These are phyloP conservation scores for Hibiscus tridactylites DNA, from an alignment of 345 rosid species.

Conservation along the genomic window DNA sequence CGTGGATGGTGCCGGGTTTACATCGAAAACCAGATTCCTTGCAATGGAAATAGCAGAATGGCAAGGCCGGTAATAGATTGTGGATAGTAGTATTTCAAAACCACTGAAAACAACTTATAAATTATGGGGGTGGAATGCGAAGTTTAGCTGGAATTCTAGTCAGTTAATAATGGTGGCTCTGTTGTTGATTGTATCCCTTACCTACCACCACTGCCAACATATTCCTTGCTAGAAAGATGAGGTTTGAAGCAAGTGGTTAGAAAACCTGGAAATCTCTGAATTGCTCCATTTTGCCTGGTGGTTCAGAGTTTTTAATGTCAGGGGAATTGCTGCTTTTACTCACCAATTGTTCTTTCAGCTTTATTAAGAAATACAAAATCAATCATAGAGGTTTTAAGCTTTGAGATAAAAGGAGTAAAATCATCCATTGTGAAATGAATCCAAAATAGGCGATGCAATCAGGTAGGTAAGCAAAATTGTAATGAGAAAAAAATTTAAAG, in stretches of 20 bases:
- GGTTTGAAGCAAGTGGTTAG: not conserved
- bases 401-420: not conserved
- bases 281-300: not conserved
- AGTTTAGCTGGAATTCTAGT: constrained; percentile 9
- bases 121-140: not conserved
- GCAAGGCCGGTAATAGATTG: not conserved
- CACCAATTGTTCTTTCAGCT: not conserved
- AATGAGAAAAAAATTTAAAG: not conserved
- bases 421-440: not conserved
- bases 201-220: not conserved
- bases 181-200: not conserved
- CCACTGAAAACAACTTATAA: not conserved
- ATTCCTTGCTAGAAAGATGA: not conserved
- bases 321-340: not conserved
- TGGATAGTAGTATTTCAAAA: not conserved
- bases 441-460: constrained; percentile 8
- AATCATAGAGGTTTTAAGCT: not conserved
- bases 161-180: constrained; percentile 7
- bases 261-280: not conserved
- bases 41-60: not conserved
- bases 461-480: not conserved
- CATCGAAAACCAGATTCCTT: not conserved
- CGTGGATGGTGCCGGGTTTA: not conserved
- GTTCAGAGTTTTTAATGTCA: not conserved
- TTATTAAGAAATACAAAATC: not conserved